These are phyloP conservation scores for Sporobolomyces roseus DNA, from an alignment of 768 basidiomycete genomes.

Conservation along the genomic window DNA sequence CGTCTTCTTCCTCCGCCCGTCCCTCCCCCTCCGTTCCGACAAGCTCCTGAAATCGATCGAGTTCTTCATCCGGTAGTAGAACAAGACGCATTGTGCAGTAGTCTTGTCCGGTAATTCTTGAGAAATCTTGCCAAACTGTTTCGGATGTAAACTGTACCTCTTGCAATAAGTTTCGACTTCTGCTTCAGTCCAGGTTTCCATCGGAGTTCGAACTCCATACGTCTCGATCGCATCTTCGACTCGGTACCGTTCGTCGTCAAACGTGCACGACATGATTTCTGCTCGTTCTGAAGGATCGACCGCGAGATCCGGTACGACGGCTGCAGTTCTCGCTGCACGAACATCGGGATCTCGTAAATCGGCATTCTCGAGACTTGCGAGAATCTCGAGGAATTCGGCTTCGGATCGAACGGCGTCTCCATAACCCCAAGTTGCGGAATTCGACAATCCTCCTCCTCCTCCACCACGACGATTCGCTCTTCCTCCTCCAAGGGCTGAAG, in stretches of 20 bases:
- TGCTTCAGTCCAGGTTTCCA: constrained; percentile 75
- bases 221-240: constrained; percentile 73
- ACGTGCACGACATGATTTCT: constrained; percentile 52
- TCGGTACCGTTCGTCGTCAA: constrained; percentile 78
- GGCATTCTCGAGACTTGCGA: constrained; percentile 86
- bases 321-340: constrained; percentile 78
- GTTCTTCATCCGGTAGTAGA: constrained; percentile 94
- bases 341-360: constrained; percentile 88
- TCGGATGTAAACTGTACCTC: constrained; percentile 77
- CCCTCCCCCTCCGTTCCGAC: constrained; percentile 62
- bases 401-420: constrained; percentile 91
- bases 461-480: constrained; percentile 46
- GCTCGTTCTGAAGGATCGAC: constrained; percentile 57
- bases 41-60: constrained; percentile 79
- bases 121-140: constrained; percentile 93
- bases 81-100: constrained; percentile 79
- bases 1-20: constrained; percentile 61
- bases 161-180: constrained; percentile 75
- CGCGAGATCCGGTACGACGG: constrained; percentile 86
- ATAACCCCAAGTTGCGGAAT: constrained; percentile 30
- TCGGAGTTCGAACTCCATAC: constrained; percentile 54
- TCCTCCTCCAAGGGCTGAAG: constrained; percentile 27
- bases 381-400: constrained; percentile 94
- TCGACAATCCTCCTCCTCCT: constrained; percentile 17
- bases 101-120: constrained; percentile 76